Base-by-base conservation (phyloP, 495 filamentous ascomycete species). In the Penicillium turbatum region DNA sequence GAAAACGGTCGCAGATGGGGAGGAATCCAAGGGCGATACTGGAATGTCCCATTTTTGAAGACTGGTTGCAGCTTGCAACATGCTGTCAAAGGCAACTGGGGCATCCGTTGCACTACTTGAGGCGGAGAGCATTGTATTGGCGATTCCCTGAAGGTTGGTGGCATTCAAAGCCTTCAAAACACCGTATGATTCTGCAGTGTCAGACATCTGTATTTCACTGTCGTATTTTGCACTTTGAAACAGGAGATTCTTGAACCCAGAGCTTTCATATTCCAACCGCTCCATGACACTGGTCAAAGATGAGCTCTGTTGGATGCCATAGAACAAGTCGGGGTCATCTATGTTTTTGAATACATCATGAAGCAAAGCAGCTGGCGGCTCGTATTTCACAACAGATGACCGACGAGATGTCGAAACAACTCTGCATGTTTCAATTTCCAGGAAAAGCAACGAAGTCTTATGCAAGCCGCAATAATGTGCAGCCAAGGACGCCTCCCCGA, bases 291-390 rank as follows among this genome's bases (percentile, higher is more conserved):
- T 86, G 13, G 78, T 74, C 36, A 98, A 71, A 41, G 82, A 88
- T 10, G 89, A 80, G 19, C 79, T 80, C 65, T 95, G 88, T 42
- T 86, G 80, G 17, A 97, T 84, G n/a, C 93, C 93, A 61, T 98
- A 97, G 66, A 92, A 97, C 15, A 92, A 83, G 64, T 98, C 93
- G 12, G 91, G 92, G 65, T 98, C 93, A 67, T 96, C 92, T 34
- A 97, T 86, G 52, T 89, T 88, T 67, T 86, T 86, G 65, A 90
- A 98, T 2, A 97, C 88, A 8, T 81, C 73, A 53, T 96, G 78
- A 6, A 97, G 67, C 15, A 93, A 74, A 8, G 87, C 81, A 10
- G 79, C 73, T 13, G 88, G 81, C 24, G 85, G 74, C 35, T 79
- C 70, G 19, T 81, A 75, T 56, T 76, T 82, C 32, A 74, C 61